Evolutionary conservation across 129 eudicot genomes (phyloP).

Genomic region (Flaveria robusta): DNA sequence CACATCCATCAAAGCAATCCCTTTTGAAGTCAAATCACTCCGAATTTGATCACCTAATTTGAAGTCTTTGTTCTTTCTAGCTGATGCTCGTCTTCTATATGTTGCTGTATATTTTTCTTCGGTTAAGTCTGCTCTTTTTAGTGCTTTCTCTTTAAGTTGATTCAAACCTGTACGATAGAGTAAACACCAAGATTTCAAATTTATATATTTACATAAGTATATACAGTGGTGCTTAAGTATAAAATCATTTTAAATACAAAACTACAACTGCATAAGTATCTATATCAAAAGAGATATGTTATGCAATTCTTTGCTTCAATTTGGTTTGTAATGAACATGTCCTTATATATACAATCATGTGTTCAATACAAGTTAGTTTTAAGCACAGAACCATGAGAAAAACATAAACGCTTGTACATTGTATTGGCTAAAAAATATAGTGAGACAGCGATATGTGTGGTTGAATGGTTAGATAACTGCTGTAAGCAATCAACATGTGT

Average conservation of each 20-base stretch:
- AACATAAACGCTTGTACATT: neutral
- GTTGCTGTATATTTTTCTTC: slow-evolving; percentile 56
- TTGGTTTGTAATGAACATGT: too few species aligned
- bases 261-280: neutral
- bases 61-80: slow-evolving; percentile 68
- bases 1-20: slow-evolving; percentile 84
- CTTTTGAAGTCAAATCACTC: slow-evolving; percentile 54
- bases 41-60: slow-evolving; percentile 18
- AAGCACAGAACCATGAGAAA: neutral
- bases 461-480: neutral
- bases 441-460: neutral
- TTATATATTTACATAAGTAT: neutral
- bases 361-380: neutral
- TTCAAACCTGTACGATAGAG: slow-evolving; percentile 52
- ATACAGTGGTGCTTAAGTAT: neutral
- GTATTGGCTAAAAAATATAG: neutral
- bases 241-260: neutral
- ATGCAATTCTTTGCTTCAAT: neutral
- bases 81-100: slow-evolving; percentile 62
- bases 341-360: neutral
- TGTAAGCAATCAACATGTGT: neutral
- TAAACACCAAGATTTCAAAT: slow-evolving; percentile 2
- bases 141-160: slow-evolving; percentile 76
- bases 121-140: slow-evolving; percentile 61
- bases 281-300: neutral